phyloP scores from a whole-genome alignment of 768 basidiomycete genomes.

The Phylloporus sp. region DNA sequence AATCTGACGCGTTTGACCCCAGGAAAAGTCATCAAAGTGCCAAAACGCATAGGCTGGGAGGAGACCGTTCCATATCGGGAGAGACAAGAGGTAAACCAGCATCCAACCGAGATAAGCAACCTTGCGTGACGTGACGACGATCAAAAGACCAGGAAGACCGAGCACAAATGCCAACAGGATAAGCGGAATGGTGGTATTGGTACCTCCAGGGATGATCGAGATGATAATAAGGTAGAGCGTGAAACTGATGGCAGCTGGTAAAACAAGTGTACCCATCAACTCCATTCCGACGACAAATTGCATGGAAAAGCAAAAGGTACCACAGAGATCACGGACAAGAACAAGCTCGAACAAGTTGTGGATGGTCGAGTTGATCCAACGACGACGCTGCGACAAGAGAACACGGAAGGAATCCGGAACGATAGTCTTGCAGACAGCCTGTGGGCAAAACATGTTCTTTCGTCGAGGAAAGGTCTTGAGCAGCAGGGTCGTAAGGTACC shows the following conservation, averaged over 20 bases:
- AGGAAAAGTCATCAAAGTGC: conserved; percentile 98
- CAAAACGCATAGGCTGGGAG: conserved; percentile 96
- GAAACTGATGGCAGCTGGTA: conserved; percentile 97
- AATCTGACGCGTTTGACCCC: conserved; percentile 90
- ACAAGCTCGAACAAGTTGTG: conserved; percentile 96
- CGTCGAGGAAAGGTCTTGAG: conserved; percentile 99
- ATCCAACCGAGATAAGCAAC: conserved; percentile 96
- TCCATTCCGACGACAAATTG: conserved; percentile 99
- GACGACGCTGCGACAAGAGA: conserved; percentile 90
- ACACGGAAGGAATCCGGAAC: conserved; percentile 96
- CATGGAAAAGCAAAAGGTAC: conserved; percentile 99
- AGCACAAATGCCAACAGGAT: conserved; percentile 90
- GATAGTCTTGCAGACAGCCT: conserved; percentile 98
- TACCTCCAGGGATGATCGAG: conserved; percentile 75
- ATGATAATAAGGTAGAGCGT: conserved; percentile 89
- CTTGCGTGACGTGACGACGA: conserved; percentile 94
- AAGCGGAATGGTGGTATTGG: conserved; percentile 83
- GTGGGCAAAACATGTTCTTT: conserved; percentile 98
- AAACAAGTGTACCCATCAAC: conserved; percentile 89
- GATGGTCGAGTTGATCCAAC: conserved; percentile 99
- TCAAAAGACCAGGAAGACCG: conserved; percentile 91
- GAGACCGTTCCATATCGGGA: conserved; percentile 97
- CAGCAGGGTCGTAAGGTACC: conserved; percentile 95
- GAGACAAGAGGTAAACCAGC: conserved; percentile 85
- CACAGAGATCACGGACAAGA: conserved; percentile 95